Percentiles rank a stretch among this genome's conserved stretches.
Evolutionary conservation across 2,329 filamentous ascomycete species (phyloP).

Genomic region (Gremmenia infestans): DNA sequence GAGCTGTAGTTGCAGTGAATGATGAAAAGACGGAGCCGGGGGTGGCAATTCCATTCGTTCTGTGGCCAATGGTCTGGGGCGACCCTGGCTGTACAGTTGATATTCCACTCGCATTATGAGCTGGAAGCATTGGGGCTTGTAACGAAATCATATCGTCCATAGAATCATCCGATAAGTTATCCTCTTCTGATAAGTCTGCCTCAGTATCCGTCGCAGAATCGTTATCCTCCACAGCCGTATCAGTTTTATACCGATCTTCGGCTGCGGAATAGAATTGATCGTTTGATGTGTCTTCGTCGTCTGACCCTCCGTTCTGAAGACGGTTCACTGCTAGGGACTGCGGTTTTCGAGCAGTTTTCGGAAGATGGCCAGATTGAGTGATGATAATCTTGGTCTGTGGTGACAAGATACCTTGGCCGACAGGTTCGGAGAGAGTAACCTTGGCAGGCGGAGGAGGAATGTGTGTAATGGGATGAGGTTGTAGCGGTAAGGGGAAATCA

Average conservation of each 20-base stretch:
- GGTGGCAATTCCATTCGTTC: conserved; percentile 69
- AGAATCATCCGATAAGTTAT: conserved; percentile 81
- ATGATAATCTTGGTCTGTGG: conserved; percentile 80
- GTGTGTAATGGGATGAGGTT: conserved; percentile 82
- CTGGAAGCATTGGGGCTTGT: conserved; percentile 69
- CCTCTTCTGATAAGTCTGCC: conserved; percentile 56
- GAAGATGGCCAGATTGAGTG: conserved; percentile 55
- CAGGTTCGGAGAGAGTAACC: conserved; percentile 90
- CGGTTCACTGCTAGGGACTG: conserved; percentile 44
- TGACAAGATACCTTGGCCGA: conserved; percentile 77
- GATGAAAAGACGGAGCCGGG: conserved; percentile 87
- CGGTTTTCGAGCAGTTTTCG: conserved; percentile 45
- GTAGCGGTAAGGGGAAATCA: conserved; percentile 68
- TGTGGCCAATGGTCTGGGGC: conserved; percentile 62
- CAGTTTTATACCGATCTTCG: conserved; percentile 65
- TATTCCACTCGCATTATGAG: conserved; percentile 72
- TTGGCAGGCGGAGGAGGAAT: conserved; percentile 77
- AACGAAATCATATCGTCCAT: conserved; percentile 92
- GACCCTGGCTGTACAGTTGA: conserved; percentile 78
- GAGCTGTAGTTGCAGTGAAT: conserved; percentile 78
- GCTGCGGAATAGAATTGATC: conserved; percentile 92
- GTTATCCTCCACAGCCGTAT: conserved; percentile 50
- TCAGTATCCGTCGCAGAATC: conserved; percentile 56
- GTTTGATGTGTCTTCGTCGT: conserved; percentile 77
- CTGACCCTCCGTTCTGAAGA: conserved; percentile 53